Evolutionary conservation across 352 stramenopile genomes (phyloP).

Genomic region (Globisporangium orthogonon): DNA sequence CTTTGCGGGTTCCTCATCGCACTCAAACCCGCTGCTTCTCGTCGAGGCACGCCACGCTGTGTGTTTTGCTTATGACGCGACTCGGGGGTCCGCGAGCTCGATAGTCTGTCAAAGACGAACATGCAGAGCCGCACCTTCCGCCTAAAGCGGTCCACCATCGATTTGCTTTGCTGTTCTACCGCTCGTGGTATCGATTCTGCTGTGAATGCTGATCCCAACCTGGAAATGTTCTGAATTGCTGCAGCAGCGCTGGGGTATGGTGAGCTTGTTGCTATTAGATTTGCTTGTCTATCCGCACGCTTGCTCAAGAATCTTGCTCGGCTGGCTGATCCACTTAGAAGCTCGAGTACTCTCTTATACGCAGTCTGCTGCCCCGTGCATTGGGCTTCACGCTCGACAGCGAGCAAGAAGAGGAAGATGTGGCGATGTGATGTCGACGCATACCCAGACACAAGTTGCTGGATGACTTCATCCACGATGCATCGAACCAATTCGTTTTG

Average conservation of each 20-base stretch:
- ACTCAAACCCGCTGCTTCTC: background rate
- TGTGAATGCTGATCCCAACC: too few relatives aligned
- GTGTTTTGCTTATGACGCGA: background rate
- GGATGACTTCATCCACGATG: slow-evolving; percentile 3
- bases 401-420: slow-evolving; percentile 21
- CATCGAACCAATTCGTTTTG: background rate
- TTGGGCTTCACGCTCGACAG: slow-evolving; percentile 6
- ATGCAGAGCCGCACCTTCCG: slow-evolving; percentile 27
- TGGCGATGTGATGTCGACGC: slow-evolving; percentile 22
- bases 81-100: background rate
- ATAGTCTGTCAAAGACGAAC: slow-evolving; percentile 18
- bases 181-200: too few relatives aligned
- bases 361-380: slow-evolving; percentile 5
- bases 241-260: background rate
- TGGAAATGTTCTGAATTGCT: too few relatives aligned
- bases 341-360: slow-evolving; percentile 2
- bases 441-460: slow-evolving; percentile 9
- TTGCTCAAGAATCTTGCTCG: background rate
- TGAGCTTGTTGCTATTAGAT: background rate
- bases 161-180: background rate
- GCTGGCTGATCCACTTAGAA: slow-evolving; percentile 1
- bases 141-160: slow-evolving; percentile 22
- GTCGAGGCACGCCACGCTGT: background rate
- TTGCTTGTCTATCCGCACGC: background rate
- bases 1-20: background rate